Evolutionary conservation across 1,284 basidiomycete species (phyloP), one percentile per base, ranked within the genome.

Genomic region (Gymnopus androsaceus): DNA sequence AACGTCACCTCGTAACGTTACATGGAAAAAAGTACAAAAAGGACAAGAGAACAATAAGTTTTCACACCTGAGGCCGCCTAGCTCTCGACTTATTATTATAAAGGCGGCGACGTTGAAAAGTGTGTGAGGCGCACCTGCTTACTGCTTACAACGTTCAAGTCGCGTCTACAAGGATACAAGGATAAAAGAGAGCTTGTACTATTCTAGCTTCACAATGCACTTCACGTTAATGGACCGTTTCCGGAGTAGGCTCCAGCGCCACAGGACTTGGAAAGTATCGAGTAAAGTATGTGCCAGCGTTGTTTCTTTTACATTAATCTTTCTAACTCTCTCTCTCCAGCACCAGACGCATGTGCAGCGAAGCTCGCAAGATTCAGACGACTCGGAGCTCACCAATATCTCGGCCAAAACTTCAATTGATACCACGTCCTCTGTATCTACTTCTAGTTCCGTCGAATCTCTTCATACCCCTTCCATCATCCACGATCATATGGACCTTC

Each of bases 291-390:
- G n/a, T n/a, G n/a, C n/a, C 12, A 15, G 41, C 28, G 23, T 42
- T 36, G 12, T 36, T 12, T 15, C 19, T 25, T 1, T 36, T 48
- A 11, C 4, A 23, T 36, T 19, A 15, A 31, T n/a, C 17, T 48
- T 21, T 19, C n/a, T 7, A 31, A 30, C 15, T 23, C 19, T 14
- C 5, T 11, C 4, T 19, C 48, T 19, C 15, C 36, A 37, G 36
- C 25, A 23, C 21, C 46, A 36, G 30, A 23, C 30, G 31, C 47
- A 21, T 25, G 4, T 37, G 23, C 33, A 38, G 25, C 48, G 48
- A 50, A 50, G 36, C 30, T 50, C 48, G 11, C 15, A 50, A 36
- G 48, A 50, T 19, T 50, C 48, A 36, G 25, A 50, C 12, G 48
- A 28, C 33, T 50, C 48, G 21, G 36, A 50, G 23, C 27, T 50